Conservation (phyloP, 768 basidiomycete species). For the Leccinum arenicola region DNA sequence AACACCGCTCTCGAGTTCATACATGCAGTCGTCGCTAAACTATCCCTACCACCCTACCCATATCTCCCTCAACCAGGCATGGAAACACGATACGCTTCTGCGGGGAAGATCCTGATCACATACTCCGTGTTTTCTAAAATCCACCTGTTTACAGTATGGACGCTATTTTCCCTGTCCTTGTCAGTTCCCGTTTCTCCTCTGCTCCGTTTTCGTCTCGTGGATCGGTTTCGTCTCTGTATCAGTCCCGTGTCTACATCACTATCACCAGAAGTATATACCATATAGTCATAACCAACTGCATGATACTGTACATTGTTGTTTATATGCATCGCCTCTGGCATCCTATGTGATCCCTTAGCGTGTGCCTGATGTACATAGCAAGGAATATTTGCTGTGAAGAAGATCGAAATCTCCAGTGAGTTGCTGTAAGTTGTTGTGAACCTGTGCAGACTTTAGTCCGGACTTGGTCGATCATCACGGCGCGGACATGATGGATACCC, state of each 20-base stretch:
- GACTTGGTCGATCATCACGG: conserved; percentile 21
- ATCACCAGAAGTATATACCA: conserved; percentile 30
- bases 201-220: conserved; percentile 16
- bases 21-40: conserved; percentile 41
- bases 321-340: conserved; percentile 20
- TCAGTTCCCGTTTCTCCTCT: conserved; percentile 2
- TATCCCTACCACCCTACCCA: conserved; percentile 42
- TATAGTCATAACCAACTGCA: conserved; percentile 30
- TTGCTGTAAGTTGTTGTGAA: conserved; percentile 6
- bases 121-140: background rate
- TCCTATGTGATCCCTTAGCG: conserved; percentile 9
- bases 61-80: conserved; percentile 38
- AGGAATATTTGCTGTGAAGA: conserved; percentile 9
- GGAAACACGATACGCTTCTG: conserved; percentile 47
- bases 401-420: conserved; percentile 7
- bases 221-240: conserved; percentile 22
- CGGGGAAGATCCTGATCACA: conserved; percentile 31
- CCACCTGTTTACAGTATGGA: background rate
- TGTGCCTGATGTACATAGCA: conserved; percentile 27
- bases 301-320: conserved; percentile 34
- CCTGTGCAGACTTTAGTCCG: conserved; percentile 3
- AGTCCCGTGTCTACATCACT: conserved; percentile 21
- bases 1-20: conserved; percentile 33
- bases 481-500: conserved; percentile 5
- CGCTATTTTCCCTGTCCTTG: background rate